Evolutionary conservation across 2,329 filamentous ascomycete genomes (phyloP), one percentile per base, ranked within the genome.

Genomic region (Elsinoe perseae): DNA sequence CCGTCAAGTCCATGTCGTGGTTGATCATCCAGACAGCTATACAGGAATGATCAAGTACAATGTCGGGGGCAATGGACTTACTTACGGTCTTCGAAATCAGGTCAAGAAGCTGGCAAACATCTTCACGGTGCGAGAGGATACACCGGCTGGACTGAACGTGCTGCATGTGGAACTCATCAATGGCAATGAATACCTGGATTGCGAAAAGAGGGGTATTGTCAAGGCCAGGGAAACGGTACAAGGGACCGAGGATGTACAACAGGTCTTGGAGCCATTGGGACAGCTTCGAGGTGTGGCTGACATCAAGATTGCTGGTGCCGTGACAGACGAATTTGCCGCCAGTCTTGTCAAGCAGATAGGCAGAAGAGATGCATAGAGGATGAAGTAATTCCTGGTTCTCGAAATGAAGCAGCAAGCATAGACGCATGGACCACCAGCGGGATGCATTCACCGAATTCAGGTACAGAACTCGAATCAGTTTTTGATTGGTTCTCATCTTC

Each of bases 31-130:
- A 23, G 76, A 78, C 61, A 68, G 69, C 38, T 77, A 77, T 54
- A 76, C 73, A 0, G 75, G 74, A 3, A 76, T 76, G 75, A 74
- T 77, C 58, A 78, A 77, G 61, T 77, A 73, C 61, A 77, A 78
- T 60, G 74, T 72, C n/a, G 67, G 70, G 1, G 75, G 74, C 0
- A 63, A 68, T 23, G 74, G 74, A 0, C 60, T 78, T 34, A 69
- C 70, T 2, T 70, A 71, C 25, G 74, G 75, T 0, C 64, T 78
- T 25, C 59, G 66, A 21, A 62, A 64, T 18, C 72, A 73, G 54
- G 72, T 77, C 16, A 61, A 66, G 56, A 68, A 68, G 40, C 62
- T 77, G 36, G 72, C 75, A 4, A 65, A 69, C 56, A 63, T 70
- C 38, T 56, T 77, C 57, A 63, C 58, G 28, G 52, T 57, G 56